A percentile compares a stretch with the other conserved stretches of the same genome.
Evolutionary conservation across 495 filamentous ascomycete species (phyloP).

Genomic region (Zalerion maritima): DNA sequence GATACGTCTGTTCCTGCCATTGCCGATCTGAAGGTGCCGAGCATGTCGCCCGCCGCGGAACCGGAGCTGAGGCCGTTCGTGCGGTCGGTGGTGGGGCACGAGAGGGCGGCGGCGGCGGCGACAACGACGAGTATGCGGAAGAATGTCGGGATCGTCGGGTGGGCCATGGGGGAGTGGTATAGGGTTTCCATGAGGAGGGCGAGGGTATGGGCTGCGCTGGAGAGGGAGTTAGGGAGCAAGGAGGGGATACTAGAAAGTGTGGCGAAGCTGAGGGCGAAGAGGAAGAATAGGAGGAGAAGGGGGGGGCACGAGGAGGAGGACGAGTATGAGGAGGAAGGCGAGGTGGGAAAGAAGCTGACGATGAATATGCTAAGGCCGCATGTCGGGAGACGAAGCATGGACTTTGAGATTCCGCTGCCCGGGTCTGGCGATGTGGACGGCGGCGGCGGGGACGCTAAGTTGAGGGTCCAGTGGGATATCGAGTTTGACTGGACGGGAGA

Average conservation of each 20-base stretch:
- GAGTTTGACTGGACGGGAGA: conserved; percentile 51
- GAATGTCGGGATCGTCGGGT: conserved; percentile 30
- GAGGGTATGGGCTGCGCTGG: conserved; percentile 28
- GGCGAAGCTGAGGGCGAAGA: conserved; percentile 10
- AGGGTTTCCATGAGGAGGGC: conserved; percentile 30
- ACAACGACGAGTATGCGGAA: no score
- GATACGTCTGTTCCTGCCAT: conserved; percentile 27
- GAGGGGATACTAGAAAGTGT: conserved; percentile 14
- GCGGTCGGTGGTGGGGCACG: conserved; percentile 11
- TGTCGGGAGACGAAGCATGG: conserved; percentile 29
- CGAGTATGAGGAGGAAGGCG: conserved; percentile 7
- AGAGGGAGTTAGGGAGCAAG: conserved; percentile 22
- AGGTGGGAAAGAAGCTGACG: background rate
- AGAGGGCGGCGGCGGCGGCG: conserved; percentile 15
- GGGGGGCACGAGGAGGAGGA: conserved; percentile 8
- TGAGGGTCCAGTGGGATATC: conserved; percentile 40
- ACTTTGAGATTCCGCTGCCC: conserved; percentile 19
- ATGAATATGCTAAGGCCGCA: conserved; percentile 20
- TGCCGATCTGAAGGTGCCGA: conserved; percentile 21
- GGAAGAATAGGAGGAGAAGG: conserved; percentile 10
- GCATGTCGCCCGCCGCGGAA: conserved; percentile 25
- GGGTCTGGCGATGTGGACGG: conserved; percentile 3
- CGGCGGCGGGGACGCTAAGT: conserved; percentile 13
- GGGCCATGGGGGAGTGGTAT: conserved; percentile 40
- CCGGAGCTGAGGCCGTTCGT: conserved; percentile 29